Evolutionary conservation across 2,329 filamentous ascomycete species (phyloP).

Genomic region (Penicillium expansum): DNA sequence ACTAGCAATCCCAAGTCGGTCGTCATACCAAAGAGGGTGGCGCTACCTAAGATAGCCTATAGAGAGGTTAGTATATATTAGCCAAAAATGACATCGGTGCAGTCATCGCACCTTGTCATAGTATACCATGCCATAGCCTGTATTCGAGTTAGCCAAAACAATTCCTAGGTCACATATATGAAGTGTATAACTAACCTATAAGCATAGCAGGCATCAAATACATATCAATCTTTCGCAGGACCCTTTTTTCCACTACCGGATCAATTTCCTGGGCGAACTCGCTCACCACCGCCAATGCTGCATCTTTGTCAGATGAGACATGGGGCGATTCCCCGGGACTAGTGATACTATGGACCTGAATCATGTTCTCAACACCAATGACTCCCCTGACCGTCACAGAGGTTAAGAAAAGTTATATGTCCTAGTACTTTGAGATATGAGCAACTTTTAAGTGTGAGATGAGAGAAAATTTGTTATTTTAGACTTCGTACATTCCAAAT

Average conservation of each 20-base stretch:
- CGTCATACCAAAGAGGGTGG: constrained; percentile 74
- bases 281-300: constrained; percentile 59
- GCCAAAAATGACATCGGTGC: neutral
- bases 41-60: constrained; percentile 69
- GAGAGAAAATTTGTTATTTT: constrained; percentile 15
- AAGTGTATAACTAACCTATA: constrained; percentile 40
- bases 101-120: constrained; percentile 58
- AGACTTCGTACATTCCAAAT: constrained; percentile 16
- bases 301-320: constrained; percentile 47
- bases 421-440: neutral
- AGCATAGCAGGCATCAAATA: constrained; percentile 68
- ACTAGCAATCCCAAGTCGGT: constrained; percentile 61
- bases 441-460: neutral
- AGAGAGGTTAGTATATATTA: neutral
- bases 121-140: constrained; percentile 63
- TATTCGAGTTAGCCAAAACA: neutral
- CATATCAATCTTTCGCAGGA: constrained; percentile 64
- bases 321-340: constrained; percentile 5
- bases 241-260: constrained; percentile 53
- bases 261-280: constrained; percentile 51
- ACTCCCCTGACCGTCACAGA: neutral
- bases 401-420: neutral
- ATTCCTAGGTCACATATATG: neutral
- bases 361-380: constrained; percentile 14
- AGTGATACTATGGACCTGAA: constrained; percentile 20